Base-by-base conservation (phyloP, 2,329 filamentous ascomycete species). In the Phialophora verrucosa region DNA sequence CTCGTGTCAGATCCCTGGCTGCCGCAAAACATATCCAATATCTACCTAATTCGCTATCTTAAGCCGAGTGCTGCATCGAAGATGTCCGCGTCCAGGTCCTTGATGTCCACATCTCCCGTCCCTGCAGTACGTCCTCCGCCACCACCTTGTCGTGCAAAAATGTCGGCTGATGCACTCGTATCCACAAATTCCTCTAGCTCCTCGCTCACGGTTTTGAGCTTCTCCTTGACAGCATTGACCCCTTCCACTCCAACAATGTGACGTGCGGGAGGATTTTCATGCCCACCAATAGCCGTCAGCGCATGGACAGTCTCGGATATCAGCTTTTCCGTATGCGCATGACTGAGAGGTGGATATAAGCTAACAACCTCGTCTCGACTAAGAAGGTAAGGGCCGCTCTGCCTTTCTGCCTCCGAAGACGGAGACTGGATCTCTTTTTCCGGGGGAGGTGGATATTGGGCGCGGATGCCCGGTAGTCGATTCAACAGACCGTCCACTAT, bases 171-270 rank as follows among this genome's bases (percentile, higher is more conserved):
- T 70, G 90, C 84, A 74, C 93, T 97, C 29, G 93, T 90, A 73
- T 96, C 92, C 31, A 97, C 90, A 78, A 98, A 98, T 72, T 98
- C 95, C 77, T 98, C 95, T 64, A 98, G 81, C 80, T 98, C 95
- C 77, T 98, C 93, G 69, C 92, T 96, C 2, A 97, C 92, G 1
- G 93, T 97, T 81, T 96, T 97, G 63, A 99, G 82, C 80, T 98
- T 98, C 80, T 98, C 95, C 77, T 94, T 96, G 47, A 98, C 94
- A 49, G 91, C 91, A 5, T 88, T 85, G 12, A 94, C 90, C 0
- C 92, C 94, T 77, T 98, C 95, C 62, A 90, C 88, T 0, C 95
- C 94, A 1, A 98, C 93, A 73, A 98, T 97, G 76, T 98, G 94
- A 35, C 95, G 84, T 0, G 93, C 92, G 0, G 95, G 95, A 1